Evolutionary conservation across 2,329 filamentous ascomycete species (phyloP).

Genomic region (Westerdykella aurantiaca): DNA sequence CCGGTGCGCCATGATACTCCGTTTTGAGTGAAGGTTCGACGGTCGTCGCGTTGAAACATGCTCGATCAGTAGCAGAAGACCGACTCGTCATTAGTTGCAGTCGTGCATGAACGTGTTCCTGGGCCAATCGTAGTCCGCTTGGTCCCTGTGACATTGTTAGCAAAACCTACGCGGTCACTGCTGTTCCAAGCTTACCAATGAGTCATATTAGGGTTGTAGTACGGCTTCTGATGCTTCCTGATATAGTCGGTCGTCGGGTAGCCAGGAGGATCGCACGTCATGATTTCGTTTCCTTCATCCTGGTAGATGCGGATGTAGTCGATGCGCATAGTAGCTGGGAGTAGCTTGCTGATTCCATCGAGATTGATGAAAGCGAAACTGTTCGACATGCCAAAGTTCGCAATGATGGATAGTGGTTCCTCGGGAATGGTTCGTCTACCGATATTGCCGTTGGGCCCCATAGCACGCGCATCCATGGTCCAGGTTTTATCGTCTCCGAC

Average conservation of each 20-base stretch:
- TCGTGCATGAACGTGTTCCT: slow-evolving; percentile 56
- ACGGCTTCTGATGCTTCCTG: slow-evolving; percentile 54
- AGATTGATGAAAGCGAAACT: slow-evolving; percentile 60
- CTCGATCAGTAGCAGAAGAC: background rate
- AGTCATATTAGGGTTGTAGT: slow-evolving; percentile 60
- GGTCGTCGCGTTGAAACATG: too few relatives aligned
- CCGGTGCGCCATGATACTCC: background rate
- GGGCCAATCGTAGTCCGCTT: slow-evolving; percentile 54
- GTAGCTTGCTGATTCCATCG: slow-evolving; percentile 48
- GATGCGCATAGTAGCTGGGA: slow-evolving; percentile 61
- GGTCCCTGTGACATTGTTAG: slow-evolving; percentile 30
- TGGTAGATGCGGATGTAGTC: slow-evolving; percentile 70
- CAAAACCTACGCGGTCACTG: background rate
- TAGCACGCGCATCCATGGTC: slow-evolving; percentile 54
- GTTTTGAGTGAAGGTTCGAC: background rate
- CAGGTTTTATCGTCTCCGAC: slow-evolving; percentile 61
- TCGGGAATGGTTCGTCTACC: slow-evolving; percentile 59
- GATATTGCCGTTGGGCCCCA: slow-evolving; percentile 65
- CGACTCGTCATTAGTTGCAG: slow-evolving; percentile 36
- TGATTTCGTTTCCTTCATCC: slow-evolving; percentile 50
- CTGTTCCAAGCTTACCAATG: slow-evolving; percentile 47
- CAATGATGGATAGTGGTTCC: slow-evolving; percentile 62
- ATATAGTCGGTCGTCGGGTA: slow-evolving; percentile 66
- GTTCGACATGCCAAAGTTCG: slow-evolving; percentile 66
- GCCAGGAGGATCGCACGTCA: slow-evolving; percentile 63